Evolutionary conservation across 176 grass and related monocot species (phyloP).

Genomic region (Rhipidocladum racemiflorum): DNA sequence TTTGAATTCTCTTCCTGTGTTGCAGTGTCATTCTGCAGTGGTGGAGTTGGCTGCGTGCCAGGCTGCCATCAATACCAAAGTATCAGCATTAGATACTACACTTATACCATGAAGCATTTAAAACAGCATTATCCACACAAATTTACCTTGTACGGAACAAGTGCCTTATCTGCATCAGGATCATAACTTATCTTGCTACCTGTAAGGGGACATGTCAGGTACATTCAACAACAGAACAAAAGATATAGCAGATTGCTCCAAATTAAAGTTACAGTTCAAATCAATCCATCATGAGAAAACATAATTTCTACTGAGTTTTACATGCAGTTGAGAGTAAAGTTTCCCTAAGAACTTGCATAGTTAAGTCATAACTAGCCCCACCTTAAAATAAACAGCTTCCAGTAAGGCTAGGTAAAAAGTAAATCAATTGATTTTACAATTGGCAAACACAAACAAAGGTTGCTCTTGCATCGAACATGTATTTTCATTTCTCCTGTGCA

Average conservation of each 20-base stretch:
- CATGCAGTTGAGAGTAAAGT: background rate
- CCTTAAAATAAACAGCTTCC: background rate
- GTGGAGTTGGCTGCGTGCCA: slow-evolving; percentile 46
- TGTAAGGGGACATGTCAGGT: slow-evolving; percentile 5
- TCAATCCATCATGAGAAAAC: background rate
- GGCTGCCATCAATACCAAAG: slow-evolving; percentile 53
- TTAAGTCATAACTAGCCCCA: background rate
- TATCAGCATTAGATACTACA: slow-evolving; percentile 23
- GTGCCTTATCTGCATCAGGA: slow-evolving; percentile 67
- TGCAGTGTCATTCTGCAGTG: slow-evolving; percentile 48
- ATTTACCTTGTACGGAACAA: slow-evolving; percentile 89
- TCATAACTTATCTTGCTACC: slow-evolving; percentile 30
- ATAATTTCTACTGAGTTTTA: background rate
- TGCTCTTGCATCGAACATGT: background rate
- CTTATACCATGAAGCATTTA: background rate
- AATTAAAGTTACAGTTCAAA: slow-evolving; percentile 10
- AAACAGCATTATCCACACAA: slow-evolving; percentile 15
- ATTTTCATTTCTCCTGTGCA: slow-evolving; percentile 7
- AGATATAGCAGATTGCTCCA: background rate
- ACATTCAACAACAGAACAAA: slow-evolving; percentile 7
- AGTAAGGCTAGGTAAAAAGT: background rate
- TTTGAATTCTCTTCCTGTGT: slow-evolving; percentile 84
- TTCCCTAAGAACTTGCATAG: background rate
- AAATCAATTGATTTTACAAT: background rate
- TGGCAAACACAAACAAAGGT: background rate